Base-by-base conservation (phyloP, 768 basidiomycete species). In the Hebeloma cylindrosporum region DNA sequence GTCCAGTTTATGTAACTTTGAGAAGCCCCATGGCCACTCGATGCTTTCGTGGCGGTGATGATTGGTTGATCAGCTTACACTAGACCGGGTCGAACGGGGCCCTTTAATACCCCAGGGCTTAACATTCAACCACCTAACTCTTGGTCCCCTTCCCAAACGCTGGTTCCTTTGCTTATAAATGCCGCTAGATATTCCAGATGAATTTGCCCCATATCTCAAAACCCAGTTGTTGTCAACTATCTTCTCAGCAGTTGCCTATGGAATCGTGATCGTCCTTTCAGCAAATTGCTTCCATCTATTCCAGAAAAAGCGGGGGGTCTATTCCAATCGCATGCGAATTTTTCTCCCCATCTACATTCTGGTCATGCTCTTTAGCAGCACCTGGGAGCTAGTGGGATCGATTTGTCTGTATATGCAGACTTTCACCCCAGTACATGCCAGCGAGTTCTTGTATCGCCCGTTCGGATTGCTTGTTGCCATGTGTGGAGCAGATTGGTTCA, bases 401-500 rank as follows among this genome's bases (percentile, higher is more conserved):
- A 23, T 23, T n/a, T n/a, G n/a, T n/a, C n/a, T 3, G 20, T 41
- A n/a, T 45, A n/a, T n/a, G n/a, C n/a, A n/a, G n/a, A 41, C 18
- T 26, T 47, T n/a, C 40, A 10, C 20, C 40, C 32, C 10, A 32
- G 8, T 14, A 23, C 11, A 32, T 10, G 7, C 27, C 30, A 2
- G 18, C 20, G 10, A 18, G 7, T 13, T 8, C 20, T 27, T 35
- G 17, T 45, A n/a, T 33, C 31, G 25, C 21, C 38, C 45, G 20
- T 14, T 48, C 7, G 32, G 43, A 4, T 23, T 52, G 11, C 38
- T 43, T 2, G 33, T 52, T 18, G 28, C 43, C 3, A 45, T 52
- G 3, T 46, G 43, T 25, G 51, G 51, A 11, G 51, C 51, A 4
- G 51, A 52, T 39, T 28, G 21, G 0, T 43, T 52, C 10, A 48